Evolutionary conservation across 2,329 filamentous ascomycete genomes (phyloP).

Genomic region (Xylaria multiplex): DNA sequence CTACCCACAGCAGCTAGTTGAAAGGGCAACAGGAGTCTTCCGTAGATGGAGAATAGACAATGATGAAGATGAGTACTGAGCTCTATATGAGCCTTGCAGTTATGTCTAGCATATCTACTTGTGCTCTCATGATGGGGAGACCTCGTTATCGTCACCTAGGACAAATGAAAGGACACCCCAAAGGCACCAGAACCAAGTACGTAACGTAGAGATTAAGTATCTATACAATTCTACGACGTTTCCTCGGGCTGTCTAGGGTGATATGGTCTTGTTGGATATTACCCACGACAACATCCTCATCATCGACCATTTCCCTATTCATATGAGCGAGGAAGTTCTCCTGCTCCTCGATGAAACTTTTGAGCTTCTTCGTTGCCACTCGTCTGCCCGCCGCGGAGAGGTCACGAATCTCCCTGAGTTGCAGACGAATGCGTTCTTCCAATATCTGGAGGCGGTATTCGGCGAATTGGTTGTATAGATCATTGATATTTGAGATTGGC

Average conservation of each 20-base stretch:
- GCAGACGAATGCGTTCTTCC: slow-evolving; percentile 63
- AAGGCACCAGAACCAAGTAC: no score
- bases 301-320: slow-evolving; percentile 50
- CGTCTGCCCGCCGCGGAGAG: slow-evolving; percentile 42
- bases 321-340: slow-evolving; percentile 50
- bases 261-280: slow-evolving; percentile 43
- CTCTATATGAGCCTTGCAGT: no score
- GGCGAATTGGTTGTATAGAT: slow-evolving; percentile 69
- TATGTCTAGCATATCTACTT: no score
- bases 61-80: no score
- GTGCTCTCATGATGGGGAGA: no score
- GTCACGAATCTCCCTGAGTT: slow-evolving; percentile 57
- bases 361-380: slow-evolving; percentile 46
- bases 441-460: slow-evolving; percentile 72
- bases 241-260: slow-evolving; percentile 28
- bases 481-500: slow-evolving; percentile 64
- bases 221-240: slow-evolving; percentile 24
- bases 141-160: no score
- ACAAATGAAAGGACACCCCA: no score
- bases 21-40: no score
- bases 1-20: no score
- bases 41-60: no score
- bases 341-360: slow-evolving; percentile 49
- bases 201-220: background rate
- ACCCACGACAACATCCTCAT: slow-evolving; percentile 42